phyloP scores from a whole-genome alignment of 495 filamentous ascomycete species.

The Sabuloglossum arenarium region DNA sequence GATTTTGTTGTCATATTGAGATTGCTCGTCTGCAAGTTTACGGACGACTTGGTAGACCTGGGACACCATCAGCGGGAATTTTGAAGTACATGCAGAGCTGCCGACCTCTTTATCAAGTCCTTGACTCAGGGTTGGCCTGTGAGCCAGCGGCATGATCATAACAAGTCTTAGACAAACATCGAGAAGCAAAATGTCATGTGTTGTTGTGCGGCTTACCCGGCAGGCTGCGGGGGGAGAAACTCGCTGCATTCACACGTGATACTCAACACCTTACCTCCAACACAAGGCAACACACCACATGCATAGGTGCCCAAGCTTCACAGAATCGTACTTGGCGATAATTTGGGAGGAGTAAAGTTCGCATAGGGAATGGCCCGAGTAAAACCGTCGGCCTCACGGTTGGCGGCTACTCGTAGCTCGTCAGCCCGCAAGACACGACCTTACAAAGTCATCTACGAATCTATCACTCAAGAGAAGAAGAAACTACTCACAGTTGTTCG shows the following conservation, averaged over 20 bases:
- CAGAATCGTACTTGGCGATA: neutral
- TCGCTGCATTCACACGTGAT: neutral
- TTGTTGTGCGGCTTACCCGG: neutral
- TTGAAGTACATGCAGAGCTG: neutral
- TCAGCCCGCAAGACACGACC: constrained; percentile 18
- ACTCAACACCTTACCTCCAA: neutral
- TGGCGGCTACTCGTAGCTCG: constrained; percentile 11
- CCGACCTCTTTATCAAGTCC: constrained; percentile 35
- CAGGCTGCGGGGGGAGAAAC: too few relatives aligned
- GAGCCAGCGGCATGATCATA: constrained; percentile 1
- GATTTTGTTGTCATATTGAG: constrained; percentile 21
- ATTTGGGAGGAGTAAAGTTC: neutral
- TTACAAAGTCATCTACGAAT: constrained; percentile 37
- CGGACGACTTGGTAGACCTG: constrained; percentile 56
- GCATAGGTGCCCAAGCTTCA: neutral
- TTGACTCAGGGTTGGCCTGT: constrained; percentile 28
- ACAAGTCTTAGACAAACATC: neutral
- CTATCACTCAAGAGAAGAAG: constrained; percentile 36
- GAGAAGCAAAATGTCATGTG: neutral
- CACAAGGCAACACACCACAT: neutral
- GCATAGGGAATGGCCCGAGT: constrained; percentile 2
- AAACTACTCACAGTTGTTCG: constrained; percentile 35
- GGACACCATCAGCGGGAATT: neutral
- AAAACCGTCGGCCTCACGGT: constrained; percentile 1
- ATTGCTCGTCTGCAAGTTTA: constrained; percentile 46